A percentile compares a stretch with the other conserved stretches of the same genome.
These are phyloP conservation scores for Ophiostoma triangulosporum DNA, from an alignment of 2,329 filamentous ascomycete species.

Conservation along the genomic window DNA sequence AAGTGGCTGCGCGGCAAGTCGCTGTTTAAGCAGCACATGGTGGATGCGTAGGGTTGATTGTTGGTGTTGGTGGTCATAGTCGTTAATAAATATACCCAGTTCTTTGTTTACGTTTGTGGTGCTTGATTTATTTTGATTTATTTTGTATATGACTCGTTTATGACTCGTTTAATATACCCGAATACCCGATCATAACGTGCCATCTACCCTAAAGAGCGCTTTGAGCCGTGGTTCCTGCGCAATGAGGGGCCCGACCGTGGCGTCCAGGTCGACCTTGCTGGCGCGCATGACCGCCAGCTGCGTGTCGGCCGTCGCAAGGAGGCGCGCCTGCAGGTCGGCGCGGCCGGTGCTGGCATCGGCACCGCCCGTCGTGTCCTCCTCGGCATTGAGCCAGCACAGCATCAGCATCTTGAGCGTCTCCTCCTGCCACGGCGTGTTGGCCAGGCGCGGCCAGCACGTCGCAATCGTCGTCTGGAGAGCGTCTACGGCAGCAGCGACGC, in stretches of 20 bases:
- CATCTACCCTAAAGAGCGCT: conserved; percentile 20
- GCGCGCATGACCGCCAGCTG: conserved; percentile 22
- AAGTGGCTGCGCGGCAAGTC: conserved; percentile 95
- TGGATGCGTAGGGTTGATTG: conserved; percentile 23
- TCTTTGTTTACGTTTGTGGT: not conserved
- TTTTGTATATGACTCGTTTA: too few species aligned
- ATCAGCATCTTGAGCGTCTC: conserved; percentile 50
- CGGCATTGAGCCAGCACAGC: conserved; percentile 47
- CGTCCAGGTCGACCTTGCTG: conserved; percentile 16
- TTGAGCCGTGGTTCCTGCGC: conserved; percentile 23
- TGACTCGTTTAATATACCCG: too few species aligned
- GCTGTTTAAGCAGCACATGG: conserved; percentile 80
- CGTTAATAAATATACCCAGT: too few species aligned
- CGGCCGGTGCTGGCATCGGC: conserved; percentile 14
- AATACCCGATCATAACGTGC: too few species aligned
- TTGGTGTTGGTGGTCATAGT: not conserved
- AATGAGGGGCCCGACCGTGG: conserved; percentile 22
- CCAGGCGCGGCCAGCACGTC: conserved; percentile 57
- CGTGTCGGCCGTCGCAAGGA: conserved; percentile 23
- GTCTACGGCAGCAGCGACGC: conserved; percentile 38
- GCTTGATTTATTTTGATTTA: not conserved
- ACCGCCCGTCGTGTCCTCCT: conserved; percentile 20
- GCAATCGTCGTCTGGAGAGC: conserved; percentile 44
- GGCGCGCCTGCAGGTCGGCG: conserved; percentile 19
- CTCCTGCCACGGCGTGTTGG: conserved; percentile 37